A percentile compares a stretch with the other conserved stretches of the same genome.
Evolutionary conservation across 2,329 filamentous ascomycete genomes (phyloP).

Genomic region (Colletotrichum sp.): DNA sequence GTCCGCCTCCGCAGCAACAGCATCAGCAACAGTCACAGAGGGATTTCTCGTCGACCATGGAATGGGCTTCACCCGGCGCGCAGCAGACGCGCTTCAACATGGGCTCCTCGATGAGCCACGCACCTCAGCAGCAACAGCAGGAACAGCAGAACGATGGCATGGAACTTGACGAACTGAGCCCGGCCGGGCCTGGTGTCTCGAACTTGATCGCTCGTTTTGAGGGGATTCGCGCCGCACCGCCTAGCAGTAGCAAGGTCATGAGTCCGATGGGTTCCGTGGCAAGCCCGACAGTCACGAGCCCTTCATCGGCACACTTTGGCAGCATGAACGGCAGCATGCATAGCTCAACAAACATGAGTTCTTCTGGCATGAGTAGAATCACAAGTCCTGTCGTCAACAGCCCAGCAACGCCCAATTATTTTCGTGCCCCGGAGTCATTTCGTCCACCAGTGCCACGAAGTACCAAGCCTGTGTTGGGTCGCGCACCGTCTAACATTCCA

Average conservation of each 20-base stretch:
- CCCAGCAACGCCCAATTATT: slow-evolving; percentile 23
- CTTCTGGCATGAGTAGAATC: slow-evolving; percentile 25
- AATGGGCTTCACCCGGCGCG: slow-evolving; percentile 39
- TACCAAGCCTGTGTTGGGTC: slow-evolving; percentile 38
- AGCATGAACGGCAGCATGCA: slow-evolving; percentile 26
- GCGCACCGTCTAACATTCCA: slow-evolving; percentile 22
- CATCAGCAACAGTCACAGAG: slow-evolving; percentile 1
- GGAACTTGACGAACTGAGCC: slow-evolving; percentile 19
- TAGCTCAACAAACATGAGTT: slow-evolving; percentile 24
- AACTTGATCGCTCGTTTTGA: slow-evolving; percentile 47
- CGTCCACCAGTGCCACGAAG: slow-evolving; percentile 42
- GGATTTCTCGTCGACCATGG: slow-evolving; percentile 31
- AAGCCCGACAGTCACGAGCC: slow-evolving; percentile 23
- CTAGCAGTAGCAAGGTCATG: slow-evolving; percentile 29
- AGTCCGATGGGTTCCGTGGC: slow-evolving; percentile 28
- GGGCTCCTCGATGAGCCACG: not conserved
- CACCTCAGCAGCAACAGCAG: not conserved
- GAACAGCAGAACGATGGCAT: slow-evolving; percentile 16
- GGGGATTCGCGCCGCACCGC: slow-evolving; percentile 36
- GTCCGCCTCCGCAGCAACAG: slow-evolving; percentile 22
- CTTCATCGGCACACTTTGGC: slow-evolving; percentile 34
- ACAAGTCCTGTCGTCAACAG: slow-evolving; percentile 34
- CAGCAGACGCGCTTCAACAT: slow-evolving; percentile 26
- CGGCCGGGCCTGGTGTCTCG: slow-evolving; percentile 34
- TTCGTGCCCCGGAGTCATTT: slow-evolving; percentile 6